Evolutionary conservation across 164 flowering plant species (phyloP).

Genomic region (Santalum album): DNA sequence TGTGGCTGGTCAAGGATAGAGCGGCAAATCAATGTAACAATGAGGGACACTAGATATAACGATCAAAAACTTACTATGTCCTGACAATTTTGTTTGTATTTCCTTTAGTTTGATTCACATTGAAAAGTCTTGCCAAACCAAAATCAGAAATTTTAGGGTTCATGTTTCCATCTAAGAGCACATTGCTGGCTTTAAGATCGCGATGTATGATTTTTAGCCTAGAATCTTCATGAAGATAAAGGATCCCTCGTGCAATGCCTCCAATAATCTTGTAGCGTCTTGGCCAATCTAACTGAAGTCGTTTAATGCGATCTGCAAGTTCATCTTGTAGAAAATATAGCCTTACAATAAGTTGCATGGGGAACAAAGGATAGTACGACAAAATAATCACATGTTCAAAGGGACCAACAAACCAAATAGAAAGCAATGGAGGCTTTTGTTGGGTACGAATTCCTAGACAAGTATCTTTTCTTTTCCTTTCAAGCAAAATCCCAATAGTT

Average conservation of each 20-base stretch:
- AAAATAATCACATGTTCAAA: no score
- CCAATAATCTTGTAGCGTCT: constrained; percentile 35
- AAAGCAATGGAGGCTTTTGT: background rate
- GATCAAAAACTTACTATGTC: constrained; percentile 25
- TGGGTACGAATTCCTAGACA: background rate
- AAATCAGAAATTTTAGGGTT: constrained; percentile 57
- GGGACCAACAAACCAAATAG: background rate
- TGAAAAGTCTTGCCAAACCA: constrained; percentile 45
- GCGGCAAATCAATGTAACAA: no score
- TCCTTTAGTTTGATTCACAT: constrained; percentile 15
- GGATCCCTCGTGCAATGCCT: constrained; percentile 55
- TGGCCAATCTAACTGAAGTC: constrained; percentile 28
- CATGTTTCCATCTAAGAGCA: constrained; percentile 42
- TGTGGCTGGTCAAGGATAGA: no score
- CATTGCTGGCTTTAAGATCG: constrained; percentile 55
- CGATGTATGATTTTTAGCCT: constrained; percentile 41
- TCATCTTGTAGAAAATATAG: no score
- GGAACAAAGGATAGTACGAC: no score
- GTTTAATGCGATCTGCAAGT: constrained; percentile 20
- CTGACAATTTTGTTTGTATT: constrained; percentile 26
- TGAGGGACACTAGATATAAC: no score
- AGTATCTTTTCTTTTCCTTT: background rate
- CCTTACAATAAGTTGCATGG: no score
- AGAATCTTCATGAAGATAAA: constrained; percentile 64
- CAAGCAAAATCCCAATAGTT: background rate